Conservation (phyloP, 495 filamentous ascomycete species). For the Aspergillus steynii region DNA sequence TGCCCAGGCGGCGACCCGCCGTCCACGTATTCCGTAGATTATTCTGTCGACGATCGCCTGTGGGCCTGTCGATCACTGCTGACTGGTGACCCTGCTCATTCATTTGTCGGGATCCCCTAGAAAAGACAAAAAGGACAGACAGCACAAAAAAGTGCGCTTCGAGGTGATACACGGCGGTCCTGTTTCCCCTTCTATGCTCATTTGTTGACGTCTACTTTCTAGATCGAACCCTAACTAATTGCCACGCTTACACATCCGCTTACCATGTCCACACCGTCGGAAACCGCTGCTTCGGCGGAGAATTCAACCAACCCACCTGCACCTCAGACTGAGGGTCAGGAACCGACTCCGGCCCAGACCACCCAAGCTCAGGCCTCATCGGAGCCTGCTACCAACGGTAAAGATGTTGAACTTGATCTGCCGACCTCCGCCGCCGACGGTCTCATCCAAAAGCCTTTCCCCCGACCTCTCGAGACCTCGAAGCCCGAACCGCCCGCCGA, state of each 20-base stretch:
- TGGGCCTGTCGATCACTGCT: constrained; percentile 12
- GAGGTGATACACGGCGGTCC: neutral
- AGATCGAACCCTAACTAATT: neutral
- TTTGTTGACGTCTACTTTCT: neutral
- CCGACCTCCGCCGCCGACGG: constrained; percentile 46
- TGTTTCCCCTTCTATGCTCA: neutral
- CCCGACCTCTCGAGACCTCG: constrained; percentile 55
- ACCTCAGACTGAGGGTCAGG: neutral
- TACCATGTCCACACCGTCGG: constrained; percentile 10
- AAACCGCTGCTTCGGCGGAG: neutral
- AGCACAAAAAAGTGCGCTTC: neutral
- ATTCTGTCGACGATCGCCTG: constrained; percentile 5
- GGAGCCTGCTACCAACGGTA: constrained; percentile 20
- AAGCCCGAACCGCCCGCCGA: constrained; percentile 51
- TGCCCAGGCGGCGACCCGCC: neutral
- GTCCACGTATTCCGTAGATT: constrained; percentile 2
- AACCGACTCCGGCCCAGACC: constrained; percentile 1
- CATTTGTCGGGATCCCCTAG: neutral
- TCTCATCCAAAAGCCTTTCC: constrained; percentile 69
- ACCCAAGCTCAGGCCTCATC: constrained; percentile 4
- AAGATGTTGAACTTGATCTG: constrained; percentile 36
- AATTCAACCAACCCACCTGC: neutral
- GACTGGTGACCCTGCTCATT: neutral
- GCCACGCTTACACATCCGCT: neutral
- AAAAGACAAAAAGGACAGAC: constrained; percentile 2